A percentile compares a stretch with the other conserved stretches of the same genome.
Evolutionary conservation across 192 early-diverging fungal species (phyloP).

Genomic region (Podila minutissima): DNA sequence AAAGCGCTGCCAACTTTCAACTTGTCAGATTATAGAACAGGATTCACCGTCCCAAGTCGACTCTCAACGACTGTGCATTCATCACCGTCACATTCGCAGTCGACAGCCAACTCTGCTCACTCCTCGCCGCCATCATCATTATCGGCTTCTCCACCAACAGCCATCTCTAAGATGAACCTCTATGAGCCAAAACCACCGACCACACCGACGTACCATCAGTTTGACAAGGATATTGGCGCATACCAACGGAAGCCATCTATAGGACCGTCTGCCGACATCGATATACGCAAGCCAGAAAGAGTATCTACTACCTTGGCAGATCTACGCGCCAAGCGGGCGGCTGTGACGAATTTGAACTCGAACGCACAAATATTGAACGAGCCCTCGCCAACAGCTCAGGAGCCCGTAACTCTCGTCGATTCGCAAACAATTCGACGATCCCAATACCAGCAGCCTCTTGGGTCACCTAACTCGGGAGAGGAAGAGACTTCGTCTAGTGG

Average conservation of each 20-base stretch:
- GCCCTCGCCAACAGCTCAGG: no score
- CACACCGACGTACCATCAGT: background rate
- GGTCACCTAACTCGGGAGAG: background rate
- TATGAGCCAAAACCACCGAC: background rate
- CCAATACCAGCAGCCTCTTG: background rate
- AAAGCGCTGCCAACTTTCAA: slow-evolving; percentile 27
- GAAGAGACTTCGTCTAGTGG: background rate
- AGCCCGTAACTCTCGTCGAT: background rate
- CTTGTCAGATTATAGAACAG: slow-evolving; percentile 30
- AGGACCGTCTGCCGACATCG: background rate
- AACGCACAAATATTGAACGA: no score
- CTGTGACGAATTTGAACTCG: no score
- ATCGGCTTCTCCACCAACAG: slow-evolving; percentile 10
- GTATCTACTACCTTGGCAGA: no score
- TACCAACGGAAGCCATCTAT: background rate
- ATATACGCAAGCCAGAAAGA: background rate
- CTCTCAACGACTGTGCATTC: background rate
- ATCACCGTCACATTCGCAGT: slow-evolving; percentile 30
- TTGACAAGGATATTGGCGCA: background rate
- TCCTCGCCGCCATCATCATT: slow-evolving; percentile 30
- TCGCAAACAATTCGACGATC: background rate
- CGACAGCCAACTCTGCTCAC: slow-evolving; percentile 19
- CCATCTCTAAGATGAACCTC: background rate
- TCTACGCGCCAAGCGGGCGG: no score
- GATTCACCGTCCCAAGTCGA: background rate